Evolutionary conservation across 2,329 filamentous ascomycete species (phyloP), one percentile per base, ranked within the genome.

Genomic region (Cladophialophora chaetospira): DNA sequence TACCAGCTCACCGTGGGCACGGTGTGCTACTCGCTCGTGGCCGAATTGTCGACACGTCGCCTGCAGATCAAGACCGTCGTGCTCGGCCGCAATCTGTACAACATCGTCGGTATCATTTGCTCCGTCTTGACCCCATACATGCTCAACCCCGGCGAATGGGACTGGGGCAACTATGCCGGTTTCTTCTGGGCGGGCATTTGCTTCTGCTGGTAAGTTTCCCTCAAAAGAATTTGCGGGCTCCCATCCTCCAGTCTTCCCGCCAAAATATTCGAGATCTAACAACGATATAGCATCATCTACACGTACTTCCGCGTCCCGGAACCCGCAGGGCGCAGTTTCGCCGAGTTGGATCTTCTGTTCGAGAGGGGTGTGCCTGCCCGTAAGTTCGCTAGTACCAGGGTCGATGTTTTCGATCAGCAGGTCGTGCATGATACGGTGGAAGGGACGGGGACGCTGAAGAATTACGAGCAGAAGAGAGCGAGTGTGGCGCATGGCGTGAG

Each of bases 21-120:
- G 0, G 90, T 96, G 5, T 91, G 88, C 72, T 96, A 95, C 75
- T 94, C 90, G 0, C 82, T 96, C 9, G 91, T 96, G 3, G 84
- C 88, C 1, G 91, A 96, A 71, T 74, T 96, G 19, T 91, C 90
- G 0, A 91, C 90, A 0, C 84, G 89, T 11, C 83, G 91, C 1
- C 80, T 97, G 29, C 88, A 92, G 69, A 92, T 95, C 77, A 96
- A 96, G 78, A 96, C 92, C 0, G 88, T 96, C 19, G 91, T 94
- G 1, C 81, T 96, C 2, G 91, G 88, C 1, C 87, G 91, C 53
- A 89, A 90, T 65, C 76, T 91, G 43, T 89, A 88, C 78, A 92
- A 94, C 67, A 77, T 96, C 48, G 88, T 92, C 40, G 87, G 83
- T 62, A 96, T 97, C 64, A 75, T 96, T 66, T 89, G 86, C 69